phyloP scores from a whole-genome alignment of 768 basidiomycete species.

The Podaxis carcinomalis region DNA sequence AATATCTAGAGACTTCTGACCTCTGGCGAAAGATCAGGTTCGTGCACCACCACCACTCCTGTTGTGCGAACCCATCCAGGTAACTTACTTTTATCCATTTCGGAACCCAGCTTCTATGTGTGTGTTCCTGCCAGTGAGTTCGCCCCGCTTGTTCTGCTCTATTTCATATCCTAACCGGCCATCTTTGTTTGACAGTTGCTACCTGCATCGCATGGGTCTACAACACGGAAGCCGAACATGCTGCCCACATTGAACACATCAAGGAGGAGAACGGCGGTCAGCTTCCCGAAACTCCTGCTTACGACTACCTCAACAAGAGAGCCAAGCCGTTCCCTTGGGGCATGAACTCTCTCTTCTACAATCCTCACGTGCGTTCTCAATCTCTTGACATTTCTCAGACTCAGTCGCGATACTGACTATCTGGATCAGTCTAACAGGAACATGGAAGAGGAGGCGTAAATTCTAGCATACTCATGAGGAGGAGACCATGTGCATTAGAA shows the following conservation, averaged over 20 bases:
- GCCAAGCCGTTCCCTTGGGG: constrained; percentile 86
- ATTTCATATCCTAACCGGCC: neutral
- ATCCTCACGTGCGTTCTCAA: constrained; percentile 51
- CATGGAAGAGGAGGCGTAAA: constrained; percentile 30
- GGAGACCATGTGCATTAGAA: neutral
- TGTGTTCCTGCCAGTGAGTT: constrained; percentile 72
- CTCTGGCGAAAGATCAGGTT: constrained; percentile 90
- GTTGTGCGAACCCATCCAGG: neutral
- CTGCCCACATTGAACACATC: constrained; percentile 65
- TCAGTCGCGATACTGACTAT: constrained; percentile 1
- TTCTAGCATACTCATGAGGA: neutral
- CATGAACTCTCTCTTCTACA: constrained; percentile 78
- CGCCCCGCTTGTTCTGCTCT: neutral
- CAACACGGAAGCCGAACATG: constrained; percentile 59
- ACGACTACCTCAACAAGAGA: constrained; percentile 74
- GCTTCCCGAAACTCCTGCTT: constrained; percentile 67
- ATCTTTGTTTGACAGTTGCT: constrained; percentile 30
- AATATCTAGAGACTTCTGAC: constrained; percentile 57
- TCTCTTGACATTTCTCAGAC: neutral
- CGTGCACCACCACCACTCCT: constrained; percentile 15
- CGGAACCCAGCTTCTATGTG: constrained; percentile 55
- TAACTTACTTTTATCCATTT: constrained; percentile 18
- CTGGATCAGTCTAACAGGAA: constrained; percentile 59
- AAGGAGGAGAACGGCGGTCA: constrained; percentile 69
- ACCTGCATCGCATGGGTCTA: constrained; percentile 51